Evolutionary conservation across 2,329 filamentous ascomycete genomes (phyloP).

Genomic region (Colletotrichum filicis): DNA sequence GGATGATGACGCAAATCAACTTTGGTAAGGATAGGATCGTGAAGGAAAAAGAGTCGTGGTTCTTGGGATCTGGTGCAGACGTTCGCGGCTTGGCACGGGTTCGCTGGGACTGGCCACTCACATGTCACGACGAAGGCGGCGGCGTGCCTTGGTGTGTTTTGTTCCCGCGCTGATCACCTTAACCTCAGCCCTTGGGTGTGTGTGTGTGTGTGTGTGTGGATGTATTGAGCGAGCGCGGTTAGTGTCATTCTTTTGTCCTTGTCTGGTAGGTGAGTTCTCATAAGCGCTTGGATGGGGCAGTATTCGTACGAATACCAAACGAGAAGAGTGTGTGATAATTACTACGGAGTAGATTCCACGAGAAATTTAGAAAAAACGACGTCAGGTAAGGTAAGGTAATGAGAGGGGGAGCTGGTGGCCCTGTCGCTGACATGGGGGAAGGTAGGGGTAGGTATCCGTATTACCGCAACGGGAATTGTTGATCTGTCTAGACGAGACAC

Average conservation of each 20-base stretch:
- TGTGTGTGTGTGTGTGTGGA: neutral
- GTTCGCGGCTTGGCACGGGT: slow-evolving; percentile 2
- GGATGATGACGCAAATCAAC: neutral
- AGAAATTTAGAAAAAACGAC: neutral
- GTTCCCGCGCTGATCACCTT: slow-evolving; percentile 21
- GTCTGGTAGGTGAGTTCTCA: neutral
- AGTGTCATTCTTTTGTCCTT: neutral
- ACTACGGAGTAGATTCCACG: neutral
- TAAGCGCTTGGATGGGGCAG: neutral
- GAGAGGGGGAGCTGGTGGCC: slow-evolving; percentile 25
- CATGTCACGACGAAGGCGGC: slow-evolving; percentile 11
- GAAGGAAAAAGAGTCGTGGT: neutral
- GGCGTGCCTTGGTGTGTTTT: neutral
- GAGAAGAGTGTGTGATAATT: neutral
- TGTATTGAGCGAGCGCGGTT: neutral
- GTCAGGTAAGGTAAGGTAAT: neutral
- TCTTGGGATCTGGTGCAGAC: neutral
- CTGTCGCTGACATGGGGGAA: slow-evolving; percentile 19
- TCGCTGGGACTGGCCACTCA: slow-evolving; percentile 22
- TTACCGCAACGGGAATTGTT: slow-evolving; percentile 19
- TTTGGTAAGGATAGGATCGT: too few species aligned
- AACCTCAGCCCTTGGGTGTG: neutral
- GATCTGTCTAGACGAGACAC: slow-evolving; percentile 28
- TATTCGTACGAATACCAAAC: neutral
- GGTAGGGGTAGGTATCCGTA: slow-evolving; percentile 30